These are phyloP conservation scores for Pestalotiopsis sp. DNA, from an alignment of 2,329 filamentous ascomycete species.

Conservation along the genomic window DNA sequence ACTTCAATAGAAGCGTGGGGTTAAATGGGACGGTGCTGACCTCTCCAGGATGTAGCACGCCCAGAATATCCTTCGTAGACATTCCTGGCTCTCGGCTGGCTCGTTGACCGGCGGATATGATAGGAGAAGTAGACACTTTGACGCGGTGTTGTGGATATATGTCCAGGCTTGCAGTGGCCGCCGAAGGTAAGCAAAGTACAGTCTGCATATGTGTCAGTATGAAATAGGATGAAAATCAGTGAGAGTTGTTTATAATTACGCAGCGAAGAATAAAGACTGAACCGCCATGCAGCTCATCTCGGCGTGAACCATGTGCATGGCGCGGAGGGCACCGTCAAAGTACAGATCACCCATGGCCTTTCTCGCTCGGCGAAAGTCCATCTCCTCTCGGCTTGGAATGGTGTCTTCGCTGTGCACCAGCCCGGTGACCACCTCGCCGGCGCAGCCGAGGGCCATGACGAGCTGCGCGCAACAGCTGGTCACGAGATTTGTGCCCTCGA, in stretches of 20 bases:
- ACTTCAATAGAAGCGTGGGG: too few relatives aligned
- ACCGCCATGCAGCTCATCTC: constrained; percentile 47
- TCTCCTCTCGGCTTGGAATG: constrained; percentile 7
- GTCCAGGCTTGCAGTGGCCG: constrained; percentile 56
- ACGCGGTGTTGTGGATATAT: constrained; percentile 49
- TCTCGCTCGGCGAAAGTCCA: constrained; percentile 10
- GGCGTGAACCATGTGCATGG: constrained; percentile 47
- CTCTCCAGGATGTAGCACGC: constrained; percentile 57
- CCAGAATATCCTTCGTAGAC: constrained; percentile 55
- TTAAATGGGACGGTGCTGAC: constrained; percentile 23
- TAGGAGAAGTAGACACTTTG: constrained; percentile 51
- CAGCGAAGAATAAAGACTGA: constrained; percentile 53
- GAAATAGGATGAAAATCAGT: background rate
- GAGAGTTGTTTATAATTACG: constrained; percentile 34
- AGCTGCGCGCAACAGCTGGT: constrained; percentile 46
- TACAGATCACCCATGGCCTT: constrained; percentile 22
- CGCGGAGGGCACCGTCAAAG: constrained; percentile 49
- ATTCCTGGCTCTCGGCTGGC: constrained; percentile 44
- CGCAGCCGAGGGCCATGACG: constrained; percentile 51
- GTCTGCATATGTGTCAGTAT: constrained; percentile 23
- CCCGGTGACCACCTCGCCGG: constrained; percentile 40
- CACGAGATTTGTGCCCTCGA: constrained; percentile 35
- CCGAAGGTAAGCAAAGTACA: constrained; percentile 54
- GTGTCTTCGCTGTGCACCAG: constrained; percentile 23
- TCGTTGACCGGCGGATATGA: constrained; percentile 42